Evolutionary conservation across 1,139 yeast species (phyloP).

Genomic region (Kluyveromyces sp.): DNA sequence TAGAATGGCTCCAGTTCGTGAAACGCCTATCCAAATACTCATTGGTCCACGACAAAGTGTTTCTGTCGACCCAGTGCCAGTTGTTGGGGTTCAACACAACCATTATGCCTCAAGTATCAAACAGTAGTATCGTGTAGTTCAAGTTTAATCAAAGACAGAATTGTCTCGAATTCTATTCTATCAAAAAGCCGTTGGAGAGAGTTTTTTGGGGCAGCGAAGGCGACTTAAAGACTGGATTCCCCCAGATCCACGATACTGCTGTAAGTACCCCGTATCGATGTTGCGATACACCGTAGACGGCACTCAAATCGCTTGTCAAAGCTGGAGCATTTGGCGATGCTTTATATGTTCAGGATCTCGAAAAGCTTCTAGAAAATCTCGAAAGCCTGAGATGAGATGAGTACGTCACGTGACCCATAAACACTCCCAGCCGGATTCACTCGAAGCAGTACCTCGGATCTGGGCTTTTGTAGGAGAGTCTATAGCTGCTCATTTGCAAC

Average conservation of each 20-base stretch:
- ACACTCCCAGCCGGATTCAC: not conserved
- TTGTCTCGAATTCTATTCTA: too few species aligned
- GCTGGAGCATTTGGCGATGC: too few species aligned
- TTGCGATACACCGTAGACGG: too few species aligned
- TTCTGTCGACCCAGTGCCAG: constrained; percentile 86
- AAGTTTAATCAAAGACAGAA: too few species aligned
- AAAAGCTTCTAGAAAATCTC: constrained; percentile 1
- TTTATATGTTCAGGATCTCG: not conserved
- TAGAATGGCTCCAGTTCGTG: constrained; percentile 34
- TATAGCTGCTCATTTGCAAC: too few species aligned
- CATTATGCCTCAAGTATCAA: constrained; percentile 34
- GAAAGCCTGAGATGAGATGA: not conserved
- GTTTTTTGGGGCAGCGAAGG: not conserved
- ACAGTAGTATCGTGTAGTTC: not conserved
- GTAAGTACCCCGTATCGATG: too few species aligned
- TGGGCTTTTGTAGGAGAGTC: too few species aligned
- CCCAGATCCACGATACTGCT: not conserved
- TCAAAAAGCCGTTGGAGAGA: too few species aligned
- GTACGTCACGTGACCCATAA: constrained; percentile 1
- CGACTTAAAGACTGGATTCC: not conserved
- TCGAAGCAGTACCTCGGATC: not conserved
- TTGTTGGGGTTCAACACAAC: constrained; percentile 79
- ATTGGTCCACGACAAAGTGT: constrained; percentile 72
- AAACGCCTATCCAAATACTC: constrained; percentile 46
- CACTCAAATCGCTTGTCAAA: too few species aligned